Base-by-base conservation (phyloP, 208 protist species). In the Endotrypanum monterogeii region DNA sequence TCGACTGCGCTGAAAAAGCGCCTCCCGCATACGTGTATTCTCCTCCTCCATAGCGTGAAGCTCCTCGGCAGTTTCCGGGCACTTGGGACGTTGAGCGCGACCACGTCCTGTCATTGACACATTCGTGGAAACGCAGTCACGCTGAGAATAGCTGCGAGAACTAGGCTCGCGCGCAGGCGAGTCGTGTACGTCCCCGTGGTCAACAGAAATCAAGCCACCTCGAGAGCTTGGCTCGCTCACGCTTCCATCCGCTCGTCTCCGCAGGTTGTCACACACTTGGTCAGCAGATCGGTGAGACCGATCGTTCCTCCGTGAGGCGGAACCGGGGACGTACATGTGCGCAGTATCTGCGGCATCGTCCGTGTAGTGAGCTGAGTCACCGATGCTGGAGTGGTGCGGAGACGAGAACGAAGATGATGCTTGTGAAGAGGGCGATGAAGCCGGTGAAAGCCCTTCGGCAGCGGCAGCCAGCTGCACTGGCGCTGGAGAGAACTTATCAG, bases 1-100 rank as follows among this genome's bases (percentile, higher is more conserved):
- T 25, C 74, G 63, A 58, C 86, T 82, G 52, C 78, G 70, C 73
- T 79, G 62, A 48, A 79, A 86, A 41, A 88, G 63, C 25, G 80
- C 65, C 7, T 90, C 86, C n/a, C 81, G 81, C 69, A 90, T 67
- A 52, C 46, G 50, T 37, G 79, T 78, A 58, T 90, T 90, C 32
- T 87, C 80, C 18, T 62, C 63, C 65, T 83, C 73, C 80, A 90
- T 81, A 48, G 37, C 63, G 44, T 66, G 72, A 70, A 90, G 75
- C 78, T 90, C 80, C 65, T 86, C 83, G 23, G 78, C 78, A 28
- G 63, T 84, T 12, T 61, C 72, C 23, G 86, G 86, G 9, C 86
- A 71, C 16, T 74, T 46, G 6, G 79, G 68, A 11, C 65, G 71
- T 37, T 69, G 56, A 39, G 78, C 37, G 28, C 52, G 57, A 4